These are phyloP conservation scores for Wickerhamomyces kurtzmanii DNA, from an alignment of 805 yeast genomes.

Conservation along the genomic window DNA sequence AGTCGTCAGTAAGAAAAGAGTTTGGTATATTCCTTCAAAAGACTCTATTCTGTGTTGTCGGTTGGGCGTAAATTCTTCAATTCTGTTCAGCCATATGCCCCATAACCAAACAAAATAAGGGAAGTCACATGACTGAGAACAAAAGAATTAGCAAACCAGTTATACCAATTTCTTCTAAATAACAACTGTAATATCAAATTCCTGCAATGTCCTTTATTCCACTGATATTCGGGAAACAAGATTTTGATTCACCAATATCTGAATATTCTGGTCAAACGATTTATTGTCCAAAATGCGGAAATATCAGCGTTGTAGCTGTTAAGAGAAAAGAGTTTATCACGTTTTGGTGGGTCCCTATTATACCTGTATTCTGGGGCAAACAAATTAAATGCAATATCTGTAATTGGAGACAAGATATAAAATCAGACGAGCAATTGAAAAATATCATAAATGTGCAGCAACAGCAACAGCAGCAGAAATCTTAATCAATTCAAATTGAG, in stretches of 20 bases:
- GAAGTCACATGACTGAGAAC: no score
- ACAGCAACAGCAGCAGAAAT: background rate
- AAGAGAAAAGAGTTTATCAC: conserved; percentile 44
- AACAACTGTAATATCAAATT: no score
- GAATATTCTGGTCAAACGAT: conserved; percentile 15
- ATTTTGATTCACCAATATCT: conserved; percentile 15
- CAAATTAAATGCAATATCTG: conserved; percentile 42
- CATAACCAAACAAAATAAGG: no score
- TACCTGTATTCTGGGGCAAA: conserved; percentile 44
- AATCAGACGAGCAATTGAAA: conserved; percentile 6
- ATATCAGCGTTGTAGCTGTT: conserved; percentile 40
- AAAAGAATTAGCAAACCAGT: no score
- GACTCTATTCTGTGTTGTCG: no score
- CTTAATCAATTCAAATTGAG: background rate
- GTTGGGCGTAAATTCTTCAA: no score
- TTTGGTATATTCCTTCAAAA: no score
- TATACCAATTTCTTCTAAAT: no score
- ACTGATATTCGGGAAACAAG: conserved; percentile 23
- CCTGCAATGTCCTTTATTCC: conserved; percentile 15
- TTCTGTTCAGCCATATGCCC: no score
- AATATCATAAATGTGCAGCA: background rate
- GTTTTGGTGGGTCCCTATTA: conserved; percentile 41
- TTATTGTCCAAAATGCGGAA: conserved; percentile 50
- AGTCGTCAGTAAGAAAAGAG: no score
- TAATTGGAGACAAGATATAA: conserved; percentile 33